Evolutionary conservation across 2,329 filamentous ascomycete species (phyloP).

Genomic region (Ophiostoma ips): DNA sequence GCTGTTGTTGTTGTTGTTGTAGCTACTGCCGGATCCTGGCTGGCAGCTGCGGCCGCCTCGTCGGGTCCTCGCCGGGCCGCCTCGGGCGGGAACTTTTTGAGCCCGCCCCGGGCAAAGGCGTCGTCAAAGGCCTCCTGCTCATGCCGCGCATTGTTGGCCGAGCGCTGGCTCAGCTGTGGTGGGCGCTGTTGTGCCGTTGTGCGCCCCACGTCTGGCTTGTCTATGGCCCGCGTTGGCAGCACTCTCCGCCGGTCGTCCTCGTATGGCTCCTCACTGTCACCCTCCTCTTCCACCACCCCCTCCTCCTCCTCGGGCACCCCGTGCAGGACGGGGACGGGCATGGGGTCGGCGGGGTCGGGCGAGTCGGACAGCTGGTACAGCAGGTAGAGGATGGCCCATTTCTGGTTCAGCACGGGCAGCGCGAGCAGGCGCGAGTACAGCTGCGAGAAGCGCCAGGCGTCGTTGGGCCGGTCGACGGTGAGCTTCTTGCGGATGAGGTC

Average conservation of each 20-base stretch:
- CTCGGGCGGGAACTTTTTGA: constrained; percentile 30
- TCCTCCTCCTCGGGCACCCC: constrained; percentile 20
- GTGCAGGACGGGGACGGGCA: constrained; percentile 28
- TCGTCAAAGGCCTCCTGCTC: constrained; percentile 38
- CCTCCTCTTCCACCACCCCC: constrained; percentile 13
- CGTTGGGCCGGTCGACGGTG: constrained; percentile 60
- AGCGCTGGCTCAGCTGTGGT: neutral
- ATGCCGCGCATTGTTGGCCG: constrained; percentile 12
- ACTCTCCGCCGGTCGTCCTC: constrained; percentile 31
- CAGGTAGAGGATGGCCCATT: constrained; percentile 93
- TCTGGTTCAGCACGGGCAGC: constrained; percentile 85
- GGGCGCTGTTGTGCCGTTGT: neutral
- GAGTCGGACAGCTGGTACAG: constrained; percentile 71
- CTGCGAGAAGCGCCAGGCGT: constrained; percentile 76
- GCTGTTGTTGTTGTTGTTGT: too few relatives aligned
- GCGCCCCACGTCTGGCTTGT: neutral
- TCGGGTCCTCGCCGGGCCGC: constrained; percentile 24
- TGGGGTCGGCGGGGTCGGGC: constrained; percentile 38
- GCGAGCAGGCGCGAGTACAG: constrained; percentile 79
- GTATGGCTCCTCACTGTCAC: too few relatives aligned
- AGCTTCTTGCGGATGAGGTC: constrained; percentile 85
- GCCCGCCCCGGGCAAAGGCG: constrained; percentile 39
- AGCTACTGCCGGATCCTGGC: constrained; percentile 15
- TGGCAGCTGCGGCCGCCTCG: constrained; percentile 16
- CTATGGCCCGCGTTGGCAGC: neutral